These are phyloP conservation scores for Fraxinus excelsior DNA, from an alignment of 257 asterid species.

Conservation along the genomic window DNA sequence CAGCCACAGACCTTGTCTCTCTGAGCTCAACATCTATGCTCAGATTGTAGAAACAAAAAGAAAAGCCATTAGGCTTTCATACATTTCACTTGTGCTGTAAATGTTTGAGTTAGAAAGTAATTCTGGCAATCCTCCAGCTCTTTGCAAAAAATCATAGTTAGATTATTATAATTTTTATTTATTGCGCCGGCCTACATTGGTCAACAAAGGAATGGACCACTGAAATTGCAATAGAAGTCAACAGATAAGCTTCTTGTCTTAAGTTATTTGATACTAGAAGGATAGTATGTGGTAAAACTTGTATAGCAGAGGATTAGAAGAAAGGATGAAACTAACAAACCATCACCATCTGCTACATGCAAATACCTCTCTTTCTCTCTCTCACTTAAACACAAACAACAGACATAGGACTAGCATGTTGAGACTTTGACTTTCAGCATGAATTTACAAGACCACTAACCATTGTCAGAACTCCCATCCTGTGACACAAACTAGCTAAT, in stretches of 20 bases:
- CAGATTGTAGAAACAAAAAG: constrained; percentile 35
- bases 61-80: constrained; percentile 18
- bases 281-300: background rate
- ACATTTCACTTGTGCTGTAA: constrained; percentile 11
- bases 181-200: constrained; percentile 9
- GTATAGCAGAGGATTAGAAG: background rate
- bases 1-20: constrained; percentile 90
- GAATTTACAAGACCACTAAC: background rate
- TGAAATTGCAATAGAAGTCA: constrained; percentile 15
- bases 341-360: background rate
- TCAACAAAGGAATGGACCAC: constrained; percentile 18
- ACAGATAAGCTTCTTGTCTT: background rate
- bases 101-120: background rate
- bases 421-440: background rate
- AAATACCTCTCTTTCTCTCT: background rate
- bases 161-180: constrained; percentile 2
- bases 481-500: background rate
- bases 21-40: constrained; percentile 69
- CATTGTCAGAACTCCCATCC: background rate
- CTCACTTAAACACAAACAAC: background rate
- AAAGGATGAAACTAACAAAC: background rate
- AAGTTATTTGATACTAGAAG: background rate
- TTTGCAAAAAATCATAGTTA: background rate
- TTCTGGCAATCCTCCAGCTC: background rate
- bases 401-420: background rate